A percentile compares a stretch with the other conserved stretches of the same genome.
phyloP scores from a whole-genome alignment of 345 rosid genomes.

The Litchi chinensis region DNA sequence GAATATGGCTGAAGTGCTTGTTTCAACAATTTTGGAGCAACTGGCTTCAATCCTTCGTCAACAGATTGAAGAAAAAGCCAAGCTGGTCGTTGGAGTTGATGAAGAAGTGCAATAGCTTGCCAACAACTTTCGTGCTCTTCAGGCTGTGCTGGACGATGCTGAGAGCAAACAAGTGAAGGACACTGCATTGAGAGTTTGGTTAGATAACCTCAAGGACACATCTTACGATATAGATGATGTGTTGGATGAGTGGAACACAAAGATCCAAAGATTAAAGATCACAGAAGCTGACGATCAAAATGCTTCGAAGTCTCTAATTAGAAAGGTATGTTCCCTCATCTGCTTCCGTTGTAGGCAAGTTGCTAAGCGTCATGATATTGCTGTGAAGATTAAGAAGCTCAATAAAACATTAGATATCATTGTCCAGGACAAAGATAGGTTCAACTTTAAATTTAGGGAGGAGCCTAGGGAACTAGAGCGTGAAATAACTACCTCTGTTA shows the following conservation, averaged over 20 bases:
- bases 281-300: too few species aligned
- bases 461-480: not conserved
- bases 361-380: not conserved
- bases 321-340: not conserved
- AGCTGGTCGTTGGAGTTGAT: not conserved
- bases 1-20: too few species aligned
- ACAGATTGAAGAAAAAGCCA: too few species aligned
- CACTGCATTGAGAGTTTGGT: not conserved
- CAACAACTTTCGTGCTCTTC: not conserved
- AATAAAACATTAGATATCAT: not conserved
- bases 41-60: too few species aligned
- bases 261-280: not conserved
- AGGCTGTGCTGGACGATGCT: not conserved
- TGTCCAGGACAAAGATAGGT: not conserved
- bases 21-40: too few species aligned
- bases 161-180: slow-evolving; percentile 7
- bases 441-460: not conserved
- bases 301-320: too few species aligned
- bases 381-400: not conserved
- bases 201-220: not conserved
- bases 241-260: slow-evolving; percentile 8
- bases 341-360: not conserved
- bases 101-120: not conserved
- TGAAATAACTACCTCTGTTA: not conserved
- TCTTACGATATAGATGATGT: not conserved